phyloP scores from a whole-genome alignment of 2,329 filamentous ascomycete genomes.

The Ophidiomyces ophidiicola region DNA sequence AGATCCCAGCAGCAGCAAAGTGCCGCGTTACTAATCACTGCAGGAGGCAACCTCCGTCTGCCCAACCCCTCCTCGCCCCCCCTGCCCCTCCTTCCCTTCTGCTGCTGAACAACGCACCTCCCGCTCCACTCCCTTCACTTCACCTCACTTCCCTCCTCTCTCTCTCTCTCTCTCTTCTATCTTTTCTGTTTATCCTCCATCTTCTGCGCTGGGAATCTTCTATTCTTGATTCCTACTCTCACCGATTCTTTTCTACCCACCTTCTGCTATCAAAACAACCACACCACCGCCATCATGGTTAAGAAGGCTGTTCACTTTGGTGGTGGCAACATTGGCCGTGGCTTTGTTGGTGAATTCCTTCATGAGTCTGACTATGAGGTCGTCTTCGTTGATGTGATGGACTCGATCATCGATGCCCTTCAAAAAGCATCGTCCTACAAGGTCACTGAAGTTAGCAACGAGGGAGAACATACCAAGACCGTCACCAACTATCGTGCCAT shows the following conservation, averaged over 20 bases:
- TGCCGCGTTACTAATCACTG: no score
- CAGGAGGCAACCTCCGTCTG: no score
- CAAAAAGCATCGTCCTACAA: slow-evolving; percentile 67
- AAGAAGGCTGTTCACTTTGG: slow-evolving; percentile 70
- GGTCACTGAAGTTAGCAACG: slow-evolving; percentile 81
- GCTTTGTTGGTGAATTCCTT: slow-evolving; percentile 82
- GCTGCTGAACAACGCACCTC: no score
- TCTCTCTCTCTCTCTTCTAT: slow-evolving; percentile 2
- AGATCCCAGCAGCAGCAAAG: no score
- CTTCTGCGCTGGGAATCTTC: neutral
- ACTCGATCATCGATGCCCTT: slow-evolving; percentile 64
- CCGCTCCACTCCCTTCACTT: neutral
- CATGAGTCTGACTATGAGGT: slow-evolving; percentile 94
- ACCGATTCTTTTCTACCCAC: slow-evolving; percentile 14
- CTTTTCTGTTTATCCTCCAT: slow-evolving; percentile 1
- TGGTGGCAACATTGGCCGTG: slow-evolving; percentile 74
- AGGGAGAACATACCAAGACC: slow-evolving; percentile 65
- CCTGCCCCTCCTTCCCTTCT: no score
- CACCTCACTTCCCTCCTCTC: neutral
- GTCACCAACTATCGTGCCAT: slow-evolving; percentile 95
- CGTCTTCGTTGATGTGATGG: slow-evolving; percentile 89
- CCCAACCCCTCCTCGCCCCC: no score
- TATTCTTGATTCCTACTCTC: neutral
- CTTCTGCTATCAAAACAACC: slow-evolving; percentile 6
- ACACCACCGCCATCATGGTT: slow-evolving; percentile 23